Evolutionary conservation across 768 basidiomycete species (phyloP), one percentile per base, ranked within the genome.

Genomic region (Pleurotus cornucopiae): DNA sequence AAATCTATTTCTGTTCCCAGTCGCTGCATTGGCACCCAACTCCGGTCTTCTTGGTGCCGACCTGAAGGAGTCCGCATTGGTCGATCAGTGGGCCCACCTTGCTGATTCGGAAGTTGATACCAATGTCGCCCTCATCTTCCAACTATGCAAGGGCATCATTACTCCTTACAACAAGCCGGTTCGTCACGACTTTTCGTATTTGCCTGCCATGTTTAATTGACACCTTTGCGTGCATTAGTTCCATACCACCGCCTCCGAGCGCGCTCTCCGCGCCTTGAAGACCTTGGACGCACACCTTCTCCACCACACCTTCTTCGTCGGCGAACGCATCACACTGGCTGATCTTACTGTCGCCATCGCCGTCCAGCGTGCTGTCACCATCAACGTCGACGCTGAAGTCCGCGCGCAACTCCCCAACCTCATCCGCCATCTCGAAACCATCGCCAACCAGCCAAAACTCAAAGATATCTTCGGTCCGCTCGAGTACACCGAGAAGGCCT

Each of bases 301-400:
- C 48, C 78, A 83, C 56, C 84, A 82, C 66, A 99, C 96, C 46
- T 98, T 85, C 82, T 82, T 98, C 65, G 94, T 94, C 55, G 88
- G 86, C 61, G 92, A 99, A 69, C 91, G 96, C 66, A 89, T 98
- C 79, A 92, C 94, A 59, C 80, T 96, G 46, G 97, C 94, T 60
- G 97, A 99, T 66, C 70, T 99, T 71, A 68, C 70, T 66, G 63
- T 91, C 61, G 91, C 89, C 38, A 69, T 77, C 52, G 61, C 80
- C 66, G 67, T 93, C 59, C 76, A 77, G 61, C 76, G 76, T 59
- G 78, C 79, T 2, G 81, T 82, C 65, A 54, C 64, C 20, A n/a
- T 74, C 61, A 82, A 81, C 60, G 60, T 94, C 63, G 95, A 93
- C 64, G 82, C 86, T 14, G 62, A 80, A 41, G 66, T 75, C 46